phyloP scores from a whole-genome alignment of 805 yeast genomes.

The Huiozyma naganishii region DNA sequence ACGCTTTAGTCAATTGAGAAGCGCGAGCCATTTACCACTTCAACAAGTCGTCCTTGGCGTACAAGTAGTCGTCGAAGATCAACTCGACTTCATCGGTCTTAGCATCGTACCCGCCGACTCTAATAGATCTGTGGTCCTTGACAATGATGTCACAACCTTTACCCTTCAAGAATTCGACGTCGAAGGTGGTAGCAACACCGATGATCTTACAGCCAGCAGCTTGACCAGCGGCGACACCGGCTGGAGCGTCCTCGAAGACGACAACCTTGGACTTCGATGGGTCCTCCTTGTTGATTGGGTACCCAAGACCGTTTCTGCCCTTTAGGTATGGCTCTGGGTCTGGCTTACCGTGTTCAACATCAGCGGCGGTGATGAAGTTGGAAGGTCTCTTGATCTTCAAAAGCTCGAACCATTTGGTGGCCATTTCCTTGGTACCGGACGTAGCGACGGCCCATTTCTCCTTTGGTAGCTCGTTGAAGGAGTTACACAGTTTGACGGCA shows the following conservation, averaged over 20 bases:
- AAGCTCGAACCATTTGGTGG: constrained; percentile 67
- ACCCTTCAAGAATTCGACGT: constrained; percentile 52
- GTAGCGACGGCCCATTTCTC: constrained; percentile 82
- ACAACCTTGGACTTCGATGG: constrained; percentile 36
- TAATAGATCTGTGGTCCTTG: constrained; percentile 54
- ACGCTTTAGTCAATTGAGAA: too few species aligned
- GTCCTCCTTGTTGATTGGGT: constrained; percentile 27
- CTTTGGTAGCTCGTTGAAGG: constrained; percentile 40
- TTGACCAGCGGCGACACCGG: constrained; percentile 75
- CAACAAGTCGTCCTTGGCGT: constrained; percentile 29
- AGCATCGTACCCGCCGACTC: constrained; percentile 43
- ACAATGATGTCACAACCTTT: constrained; percentile 80
- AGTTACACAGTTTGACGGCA: constrained; percentile 50
- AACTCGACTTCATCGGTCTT: constrained; percentile 31
- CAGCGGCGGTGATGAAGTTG: constrained; percentile 72
- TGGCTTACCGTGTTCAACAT: constrained; percentile 73
- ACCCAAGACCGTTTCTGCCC: constrained; percentile 36
- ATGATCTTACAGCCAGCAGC: constrained; percentile 74
- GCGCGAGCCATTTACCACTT: constrained; percentile 18
- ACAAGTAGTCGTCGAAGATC: constrained; percentile 29
- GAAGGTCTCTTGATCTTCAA: constrained; percentile 53
- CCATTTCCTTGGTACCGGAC: constrained; percentile 69
- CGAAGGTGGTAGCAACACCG: constrained; percentile 76
- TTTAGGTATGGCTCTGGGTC: constrained; percentile 70
- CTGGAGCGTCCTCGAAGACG: constrained; percentile 84